These are phyloP conservation scores for Hebeloma cylindrosporum DNA, from an alignment of 768 basidiomycete genomes.

Conservation along the genomic window DNA sequence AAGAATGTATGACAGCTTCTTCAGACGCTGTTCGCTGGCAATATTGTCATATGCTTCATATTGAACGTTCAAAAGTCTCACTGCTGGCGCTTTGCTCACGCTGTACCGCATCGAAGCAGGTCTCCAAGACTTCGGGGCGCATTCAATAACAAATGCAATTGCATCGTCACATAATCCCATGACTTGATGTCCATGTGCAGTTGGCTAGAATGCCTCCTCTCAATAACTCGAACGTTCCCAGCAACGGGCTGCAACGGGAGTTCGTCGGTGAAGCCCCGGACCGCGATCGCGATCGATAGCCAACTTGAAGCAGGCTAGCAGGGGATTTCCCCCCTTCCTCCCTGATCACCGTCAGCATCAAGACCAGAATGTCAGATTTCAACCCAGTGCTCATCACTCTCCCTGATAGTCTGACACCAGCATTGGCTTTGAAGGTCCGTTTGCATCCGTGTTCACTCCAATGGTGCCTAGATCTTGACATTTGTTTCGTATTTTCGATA, in stretches of 20 bases:
- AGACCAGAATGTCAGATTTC: slow-evolving; percentile 43
- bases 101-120: too few species aligned
- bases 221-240: too few species aligned
- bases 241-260: slow-evolving; percentile 10
- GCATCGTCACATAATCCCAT: too few species aligned
- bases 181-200: too few species aligned
- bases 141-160: too few species aligned
- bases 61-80: too few species aligned
- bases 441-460: slow-evolving; percentile 1
- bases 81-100: too few species aligned
- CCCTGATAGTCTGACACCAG: slow-evolving; percentile 49
- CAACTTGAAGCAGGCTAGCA: slow-evolving; percentile 6
- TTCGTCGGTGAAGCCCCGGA: slow-evolving; percentile 19
- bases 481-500: slow-evolving; percentile 25
- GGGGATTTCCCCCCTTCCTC: slow-evolving; percentile 6
- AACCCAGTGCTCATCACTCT: slow-evolving; percentile 54
- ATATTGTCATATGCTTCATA: too few species aligned
- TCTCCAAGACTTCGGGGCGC: too few species aligned
- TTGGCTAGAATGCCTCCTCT: too few species aligned
- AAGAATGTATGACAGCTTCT: too few species aligned
- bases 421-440: slow-evolving; percentile 62
- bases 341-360: slow-evolving; percentile 1
- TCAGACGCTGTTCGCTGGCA: too few species aligned
- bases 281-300: slow-evolving; percentile 3
- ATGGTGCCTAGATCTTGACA: slow-evolving; percentile 6